Percentiles rank a stretch among this genome's conserved stretches.
Evolutionary conservation across 2,329 filamentous ascomycete genomes (phyloP).

Genomic region (Aspergillus viridinutans): DNA sequence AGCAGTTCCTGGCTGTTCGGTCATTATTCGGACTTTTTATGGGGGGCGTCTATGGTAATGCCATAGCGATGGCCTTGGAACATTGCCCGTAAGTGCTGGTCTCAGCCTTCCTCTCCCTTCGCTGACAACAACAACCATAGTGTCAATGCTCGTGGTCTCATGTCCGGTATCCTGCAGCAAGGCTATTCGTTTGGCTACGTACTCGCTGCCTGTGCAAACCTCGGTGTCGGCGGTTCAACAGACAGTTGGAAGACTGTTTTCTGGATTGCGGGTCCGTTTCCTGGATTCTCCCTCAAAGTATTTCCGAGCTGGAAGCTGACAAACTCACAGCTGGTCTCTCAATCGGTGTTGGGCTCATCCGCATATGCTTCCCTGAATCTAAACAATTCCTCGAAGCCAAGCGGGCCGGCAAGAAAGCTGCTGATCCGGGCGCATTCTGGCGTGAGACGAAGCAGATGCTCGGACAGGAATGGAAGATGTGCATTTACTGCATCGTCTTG

Average conservation of each 20-base stretch:
- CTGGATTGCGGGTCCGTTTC: conserved; percentile 56
- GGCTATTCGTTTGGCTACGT: conserved; percentile 79
- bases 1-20: conserved; percentile 70
- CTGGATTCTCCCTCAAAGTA: not conserved
- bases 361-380: conserved; percentile 68
- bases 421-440: conserved; percentile 57
- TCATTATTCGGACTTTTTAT: conserved; percentile 73
- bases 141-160: conserved; percentile 66
- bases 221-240: conserved; percentile 59
- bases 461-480: conserved; percentile 68
- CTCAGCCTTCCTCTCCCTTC: not conserved
- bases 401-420: conserved; percentile 51
- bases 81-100: conserved; percentile 54
- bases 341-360: conserved; percentile 59
- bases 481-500: conserved; percentile 69
- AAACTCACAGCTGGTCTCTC: conserved; percentile 25
- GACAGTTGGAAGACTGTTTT: conserved; percentile 69
- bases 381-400: conserved; percentile 70
- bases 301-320: not conserved
- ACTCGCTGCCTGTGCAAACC: conserved; percentile 65
- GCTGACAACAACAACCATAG: conserved; percentile 7
- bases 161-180: conserved; percentile 78
- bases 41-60: conserved; percentile 76
- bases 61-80: conserved; percentile 72
- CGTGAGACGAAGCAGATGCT: conserved; percentile 66